Conservation (phyloP, 1,284 basidiomycete species). For the Filobasidium uniguttulatum region DNA sequence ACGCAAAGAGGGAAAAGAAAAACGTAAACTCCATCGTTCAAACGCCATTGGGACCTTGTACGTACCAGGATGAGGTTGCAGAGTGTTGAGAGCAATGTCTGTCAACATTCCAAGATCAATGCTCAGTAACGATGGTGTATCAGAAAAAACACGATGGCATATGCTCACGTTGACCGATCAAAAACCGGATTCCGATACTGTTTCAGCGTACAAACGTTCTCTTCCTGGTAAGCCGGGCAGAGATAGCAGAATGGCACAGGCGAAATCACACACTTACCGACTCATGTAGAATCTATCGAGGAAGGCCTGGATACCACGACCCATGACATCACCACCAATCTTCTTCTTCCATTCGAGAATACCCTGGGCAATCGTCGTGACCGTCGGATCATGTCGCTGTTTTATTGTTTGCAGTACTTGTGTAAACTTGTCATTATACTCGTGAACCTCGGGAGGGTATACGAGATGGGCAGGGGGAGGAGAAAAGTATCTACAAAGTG, state of each 20-base stretch:
- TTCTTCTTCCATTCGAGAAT: constrained; percentile 49
- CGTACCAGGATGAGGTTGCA: constrained; percentile 52
- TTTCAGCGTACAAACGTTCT: not conserved
- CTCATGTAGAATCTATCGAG: constrained; percentile 95
- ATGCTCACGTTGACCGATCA: constrained; percentile 71
- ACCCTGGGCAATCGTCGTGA: constrained; percentile 89
- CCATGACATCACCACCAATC: constrained; percentile 30
- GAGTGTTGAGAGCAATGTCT: constrained; percentile 85
- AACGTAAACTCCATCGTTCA: not conserved
- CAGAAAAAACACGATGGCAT: constrained; percentile 22
- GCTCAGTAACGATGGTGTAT: not conserved
- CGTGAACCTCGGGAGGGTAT: constrained; percentile 86
- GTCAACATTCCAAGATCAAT: not conserved
- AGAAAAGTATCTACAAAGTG: constrained; percentile 61
- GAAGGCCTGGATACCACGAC: constrained; percentile 85
- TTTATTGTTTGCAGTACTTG: constrained; percentile 80
- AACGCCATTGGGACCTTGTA: not conserved
- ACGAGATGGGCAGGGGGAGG: constrained; percentile 48
- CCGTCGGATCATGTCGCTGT: constrained; percentile 88
- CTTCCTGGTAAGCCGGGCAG: too few species aligned
- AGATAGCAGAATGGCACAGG: too few species aligned
- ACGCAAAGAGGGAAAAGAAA: constrained; percentile 17
- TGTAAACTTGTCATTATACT: constrained; percentile 89
- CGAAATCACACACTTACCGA: constrained; percentile 38
- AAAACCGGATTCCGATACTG: constrained; percentile 78